Base-by-base conservation (phyloP, 192 early-diverging fungal species). In the Mortierella hygrophila region DNA sequence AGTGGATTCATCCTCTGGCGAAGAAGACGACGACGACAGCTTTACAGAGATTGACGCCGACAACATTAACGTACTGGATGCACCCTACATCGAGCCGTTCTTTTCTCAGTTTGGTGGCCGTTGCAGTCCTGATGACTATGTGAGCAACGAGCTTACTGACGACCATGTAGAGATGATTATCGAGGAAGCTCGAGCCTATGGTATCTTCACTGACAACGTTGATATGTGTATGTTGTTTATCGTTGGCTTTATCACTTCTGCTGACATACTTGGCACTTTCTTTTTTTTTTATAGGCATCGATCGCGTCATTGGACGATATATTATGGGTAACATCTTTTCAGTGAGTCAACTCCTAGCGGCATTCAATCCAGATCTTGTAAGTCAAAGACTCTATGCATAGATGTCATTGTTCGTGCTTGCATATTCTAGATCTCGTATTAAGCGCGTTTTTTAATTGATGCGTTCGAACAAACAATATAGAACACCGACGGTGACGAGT, bases 31-130 rank as follows among this genome's bases (percentile, higher is more conserved):
- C 20, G 77, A 79, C 46, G 85, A 88, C 40, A 79, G 68, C 63
- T 78, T 80, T 29, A 77, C 55, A 26, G 76, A 83, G 40, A 86
- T 90, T n/a, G 82, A 90, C 40, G 63, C 81, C 7, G 73, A 83
- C 41, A 85, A 90, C 68, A 83, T 90, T 3, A 83, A 44, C 23
- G 60, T 65, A 16, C 60, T 26, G 0, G 60, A 65, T 32, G 60
- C 60, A 32, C 60, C 60, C 29, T 32, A 32, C 60, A 65, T 65
- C 26, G 26, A 65, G 29, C 11, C 60, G 15, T 35, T 32, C n/a
- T 32, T 32, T 65, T 21, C 77, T n/a, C 16, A 29, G 54, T 76
- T 47, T 10, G 82, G 32, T 8, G 82, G 37, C 35, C 26, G 37
- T 15, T 74, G 26, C 13, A 35, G 44, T 37, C 29, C 44, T 35